Evolutionary conservation across 495 filamentous ascomycete species (phyloP).

Genomic region (Trichoderma reesei): DNA sequence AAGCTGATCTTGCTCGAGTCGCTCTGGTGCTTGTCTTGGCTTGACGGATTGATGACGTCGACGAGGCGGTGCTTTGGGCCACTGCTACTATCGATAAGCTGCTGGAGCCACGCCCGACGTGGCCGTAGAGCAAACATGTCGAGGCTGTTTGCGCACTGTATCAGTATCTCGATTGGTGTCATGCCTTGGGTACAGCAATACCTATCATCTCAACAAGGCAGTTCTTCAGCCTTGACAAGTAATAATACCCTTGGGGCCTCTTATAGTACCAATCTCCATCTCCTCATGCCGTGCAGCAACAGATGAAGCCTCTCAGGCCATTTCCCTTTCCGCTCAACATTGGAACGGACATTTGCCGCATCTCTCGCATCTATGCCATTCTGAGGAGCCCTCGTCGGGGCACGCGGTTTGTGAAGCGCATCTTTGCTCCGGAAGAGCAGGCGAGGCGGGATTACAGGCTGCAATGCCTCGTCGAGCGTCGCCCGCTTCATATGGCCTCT

Average conservation of each 20-base stretch:
- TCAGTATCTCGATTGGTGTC: neutral
- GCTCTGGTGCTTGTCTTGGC: neutral
- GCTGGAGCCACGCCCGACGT: neutral
- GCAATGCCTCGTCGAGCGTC: neutral
- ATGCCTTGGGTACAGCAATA: neutral
- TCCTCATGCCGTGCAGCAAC: neutral
- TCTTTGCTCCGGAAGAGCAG: slow-evolving; percentile 33
- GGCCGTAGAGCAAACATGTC: neutral
- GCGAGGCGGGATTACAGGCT: slow-evolving; percentile 10
- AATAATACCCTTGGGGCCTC: neutral
- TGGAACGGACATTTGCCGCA: slow-evolving; percentile 48
- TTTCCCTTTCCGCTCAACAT: slow-evolving; percentile 40
- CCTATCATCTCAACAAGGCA: neutral
- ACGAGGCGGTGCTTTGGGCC: neutral
- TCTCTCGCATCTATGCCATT: slow-evolving; percentile 34
- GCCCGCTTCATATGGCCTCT: neutral
- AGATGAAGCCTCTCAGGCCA: slow-evolving; percentile 12
- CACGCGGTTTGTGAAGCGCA: slow-evolving; percentile 28
- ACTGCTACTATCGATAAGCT: neutral
- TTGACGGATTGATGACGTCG: slow-evolving; percentile 3
- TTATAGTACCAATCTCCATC: neutral
- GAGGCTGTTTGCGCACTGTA: neutral
- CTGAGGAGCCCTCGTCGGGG: slow-evolving; percentile 16
- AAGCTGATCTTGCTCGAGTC: neutral
- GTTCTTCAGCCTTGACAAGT: too few relatives aligned